Conservation (phyloP, 768 basidiomycete genomes). For the Mycena albidolilacea region DNA sequence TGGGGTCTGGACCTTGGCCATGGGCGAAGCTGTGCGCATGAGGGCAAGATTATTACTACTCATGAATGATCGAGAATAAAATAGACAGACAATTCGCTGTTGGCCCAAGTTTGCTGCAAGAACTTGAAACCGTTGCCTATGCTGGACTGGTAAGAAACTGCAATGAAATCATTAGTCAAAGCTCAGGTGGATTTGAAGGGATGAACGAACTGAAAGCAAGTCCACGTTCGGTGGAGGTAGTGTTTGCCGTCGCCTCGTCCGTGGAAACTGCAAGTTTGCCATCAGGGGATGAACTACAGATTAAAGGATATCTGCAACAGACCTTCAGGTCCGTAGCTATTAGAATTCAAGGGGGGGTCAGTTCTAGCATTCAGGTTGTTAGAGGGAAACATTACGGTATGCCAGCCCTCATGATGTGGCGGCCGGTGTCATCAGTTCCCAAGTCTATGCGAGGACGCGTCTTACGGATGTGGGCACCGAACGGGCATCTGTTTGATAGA, state of each 20-base stretch:
- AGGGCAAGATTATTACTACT: background rate
- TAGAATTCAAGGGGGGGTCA: too few species aligned
- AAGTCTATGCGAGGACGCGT: slow-evolving; percentile 46
- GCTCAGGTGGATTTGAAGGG: background rate
- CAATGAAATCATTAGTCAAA: background rate
- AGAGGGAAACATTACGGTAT: slow-evolving; percentile 45
- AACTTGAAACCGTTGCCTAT: slow-evolving; percentile 37
- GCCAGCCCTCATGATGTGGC: slow-evolving; percentile 50
- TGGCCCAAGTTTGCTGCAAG: slow-evolving; percentile 38
- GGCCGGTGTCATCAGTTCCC: slow-evolving; percentile 36
- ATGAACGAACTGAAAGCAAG: slow-evolving; percentile 33
- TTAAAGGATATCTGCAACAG: background rate
- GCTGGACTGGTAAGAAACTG: slow-evolving; percentile 40
- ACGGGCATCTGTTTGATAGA: slow-evolving; percentile 6
- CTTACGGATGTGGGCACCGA: slow-evolving; percentile 32
- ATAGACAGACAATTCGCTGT: slow-evolving; percentile 30
- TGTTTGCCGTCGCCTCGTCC: slow-evolving; percentile 13
- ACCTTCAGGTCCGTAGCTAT: slow-evolving; percentile 45
- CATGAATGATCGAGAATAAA: background rate
- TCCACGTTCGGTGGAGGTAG: slow-evolving; percentile 29
- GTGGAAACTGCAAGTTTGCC: background rate
- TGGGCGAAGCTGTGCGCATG: slow-evolving; percentile 17
- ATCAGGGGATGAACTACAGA: background rate
- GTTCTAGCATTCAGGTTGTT: too few species aligned
- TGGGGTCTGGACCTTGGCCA: slow-evolving; percentile 19